Evolutionary conservation across 352 stramenopile species (phyloP).

Genomic region (Plasmopara viticola): DNA sequence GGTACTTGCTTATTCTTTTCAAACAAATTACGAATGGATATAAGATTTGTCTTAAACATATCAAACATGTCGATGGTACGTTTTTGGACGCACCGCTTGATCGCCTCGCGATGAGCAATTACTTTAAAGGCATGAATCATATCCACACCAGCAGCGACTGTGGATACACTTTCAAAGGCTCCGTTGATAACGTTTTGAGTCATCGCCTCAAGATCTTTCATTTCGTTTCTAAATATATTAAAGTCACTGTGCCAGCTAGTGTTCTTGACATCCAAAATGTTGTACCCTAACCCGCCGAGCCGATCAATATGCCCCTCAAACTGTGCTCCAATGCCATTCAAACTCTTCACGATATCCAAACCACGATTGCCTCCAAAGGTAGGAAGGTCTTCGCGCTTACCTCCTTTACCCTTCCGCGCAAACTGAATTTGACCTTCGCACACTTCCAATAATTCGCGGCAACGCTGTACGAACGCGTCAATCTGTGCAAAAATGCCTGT

Average conservation of each 20-base stretch:
- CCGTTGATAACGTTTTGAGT: slow-evolving; percentile 94
- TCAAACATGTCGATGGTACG: slow-evolving; percentile 89
- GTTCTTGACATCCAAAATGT: slow-evolving; percentile 93
- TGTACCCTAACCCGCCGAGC: slow-evolving; percentile 88
- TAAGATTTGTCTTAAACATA: slow-evolving; percentile 82
- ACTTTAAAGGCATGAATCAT: slow-evolving; percentile 91
- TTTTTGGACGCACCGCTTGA: slow-evolving; percentile 93
- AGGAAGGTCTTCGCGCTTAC: slow-evolving; percentile 61
- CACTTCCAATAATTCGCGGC: slow-evolving; percentile 91
- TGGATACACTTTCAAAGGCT: slow-evolving; percentile 90
- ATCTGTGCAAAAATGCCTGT: slow-evolving; percentile 94
- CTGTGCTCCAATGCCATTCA: slow-evolving; percentile 89
- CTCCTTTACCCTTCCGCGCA: slow-evolving; percentile 73
- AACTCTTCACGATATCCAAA: slow-evolving; percentile 88
- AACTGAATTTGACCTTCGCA: slow-evolving; percentile 95
- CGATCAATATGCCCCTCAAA: slow-evolving; percentile 89
- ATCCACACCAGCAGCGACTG: slow-evolving; percentile 82
- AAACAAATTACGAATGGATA: slow-evolving; percentile 84
- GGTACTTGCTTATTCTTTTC: slow-evolving; percentile 87
- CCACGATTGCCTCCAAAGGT: slow-evolving; percentile 90
- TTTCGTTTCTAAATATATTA: slow-evolving; percentile 92
- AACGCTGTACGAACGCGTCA: slow-evolving; percentile 94
- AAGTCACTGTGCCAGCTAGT: slow-evolving; percentile 94
- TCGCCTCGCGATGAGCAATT: slow-evolving; percentile 89
- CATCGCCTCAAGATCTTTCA: slow-evolving; percentile 96